Percentiles rank a stretch among this genome's conserved stretches.
Evolutionary conservation across 2,329 filamentous ascomycete genomes (phyloP).

Genomic region (Pseudocercospora fuligena): DNA sequence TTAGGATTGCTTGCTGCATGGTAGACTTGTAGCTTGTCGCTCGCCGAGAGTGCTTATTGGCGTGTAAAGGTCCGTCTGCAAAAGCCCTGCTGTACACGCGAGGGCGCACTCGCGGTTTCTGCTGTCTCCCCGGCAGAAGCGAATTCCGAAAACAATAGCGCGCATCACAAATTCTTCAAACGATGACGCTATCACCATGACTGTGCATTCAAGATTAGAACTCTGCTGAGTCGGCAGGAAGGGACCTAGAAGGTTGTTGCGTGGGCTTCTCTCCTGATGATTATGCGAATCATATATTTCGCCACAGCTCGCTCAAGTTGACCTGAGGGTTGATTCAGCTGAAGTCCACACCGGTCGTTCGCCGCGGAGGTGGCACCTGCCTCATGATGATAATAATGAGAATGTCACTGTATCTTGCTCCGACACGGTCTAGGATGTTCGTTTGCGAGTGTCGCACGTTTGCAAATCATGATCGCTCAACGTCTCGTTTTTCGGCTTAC

Average conservation of each 20-base stretch:
- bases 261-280: background rate
- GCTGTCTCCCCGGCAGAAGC: background rate
- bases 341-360: background rate
- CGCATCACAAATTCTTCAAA: background rate
- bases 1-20: background rate
- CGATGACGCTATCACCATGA: background rate
- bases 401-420: background rate
- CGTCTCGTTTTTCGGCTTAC: conserved; percentile 1
- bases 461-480: conserved; percentile 6
- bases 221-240: background rate
- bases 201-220: background rate
- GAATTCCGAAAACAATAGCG: background rate
- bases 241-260: background rate
- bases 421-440: background rate
- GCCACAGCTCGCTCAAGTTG: background rate
- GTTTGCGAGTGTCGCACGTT: background rate
- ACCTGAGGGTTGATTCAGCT: background rate
- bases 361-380: background rate
- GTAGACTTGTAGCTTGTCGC: background rate
- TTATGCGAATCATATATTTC: background rate
- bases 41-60: background rate
- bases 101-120: background rate
- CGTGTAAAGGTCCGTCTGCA: background rate
- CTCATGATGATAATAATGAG: background rate
- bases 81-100: background rate